phyloP scores from a whole-genome alignment of 169 alveolate species.

The Plasmodium berghei region DNA sequence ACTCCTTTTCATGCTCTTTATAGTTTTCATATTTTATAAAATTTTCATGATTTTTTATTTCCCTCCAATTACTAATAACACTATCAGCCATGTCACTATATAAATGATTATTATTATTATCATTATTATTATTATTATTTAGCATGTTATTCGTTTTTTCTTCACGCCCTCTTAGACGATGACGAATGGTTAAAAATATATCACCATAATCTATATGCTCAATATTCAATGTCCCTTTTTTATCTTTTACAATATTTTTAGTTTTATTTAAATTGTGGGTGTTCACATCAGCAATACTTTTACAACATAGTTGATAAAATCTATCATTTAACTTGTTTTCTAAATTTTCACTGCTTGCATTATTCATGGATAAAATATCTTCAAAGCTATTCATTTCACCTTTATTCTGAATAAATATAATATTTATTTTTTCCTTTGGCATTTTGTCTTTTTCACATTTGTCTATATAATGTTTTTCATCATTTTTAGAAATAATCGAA shows the following conservation, averaged over 20 bases:
- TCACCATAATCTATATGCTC: slow-evolving; percentile 69
- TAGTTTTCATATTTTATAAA: neutral
- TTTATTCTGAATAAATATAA: slow-evolving; percentile 47
- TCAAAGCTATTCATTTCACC: slow-evolving; percentile 41
- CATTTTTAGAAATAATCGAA: slow-evolving; percentile 42
- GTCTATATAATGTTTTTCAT: slow-evolving; percentile 21
- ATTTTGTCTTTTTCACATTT: slow-evolving; percentile 23
- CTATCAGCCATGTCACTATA: neutral
- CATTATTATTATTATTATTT: neutral
- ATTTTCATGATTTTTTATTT: neutral
- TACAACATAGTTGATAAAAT: slow-evolving; percentile 57
- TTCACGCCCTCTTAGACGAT: slow-evolving; percentile 4
- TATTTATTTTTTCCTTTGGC: slow-evolving; percentile 59
- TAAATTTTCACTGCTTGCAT: slow-evolving; percentile 26
- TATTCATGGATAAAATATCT: slow-evolving; percentile 43
- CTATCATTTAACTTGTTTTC: slow-evolving; percentile 55
- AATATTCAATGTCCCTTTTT: slow-evolving; percentile 27
- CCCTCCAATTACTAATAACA: neutral
- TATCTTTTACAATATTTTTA: slow-evolving; percentile 2
- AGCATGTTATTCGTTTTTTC: slow-evolving; percentile 14
- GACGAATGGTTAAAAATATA: slow-evolving; percentile 47
- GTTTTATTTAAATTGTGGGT: slow-evolving; percentile 57
- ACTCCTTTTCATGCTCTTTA: neutral
- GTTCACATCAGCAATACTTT: slow-evolving; percentile 71
- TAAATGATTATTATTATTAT: neutral